phyloP scores from a whole-genome alignment of 345 rosid genomes.

The Syzygium jambos region DNA sequence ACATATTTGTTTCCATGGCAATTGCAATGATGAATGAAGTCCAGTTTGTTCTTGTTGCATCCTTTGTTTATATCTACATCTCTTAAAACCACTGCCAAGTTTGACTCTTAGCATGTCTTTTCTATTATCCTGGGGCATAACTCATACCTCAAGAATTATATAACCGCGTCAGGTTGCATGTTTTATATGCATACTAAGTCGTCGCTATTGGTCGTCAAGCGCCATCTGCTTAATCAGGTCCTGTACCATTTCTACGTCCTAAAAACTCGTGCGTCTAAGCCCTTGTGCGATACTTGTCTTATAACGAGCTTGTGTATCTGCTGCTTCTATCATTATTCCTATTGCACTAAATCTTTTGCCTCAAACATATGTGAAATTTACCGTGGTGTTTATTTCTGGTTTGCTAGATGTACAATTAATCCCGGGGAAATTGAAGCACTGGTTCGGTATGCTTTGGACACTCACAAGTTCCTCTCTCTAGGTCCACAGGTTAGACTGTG shows the following conservation, averaged over 20 bases:
- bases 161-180: neutral
- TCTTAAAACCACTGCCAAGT: neutral
- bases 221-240: neutral
- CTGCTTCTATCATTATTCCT: neutral
- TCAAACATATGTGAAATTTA: neutral
- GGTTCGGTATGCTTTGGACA: slow-evolving; percentile 90
- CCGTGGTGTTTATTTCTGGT: neutral
- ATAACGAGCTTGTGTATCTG: neutral
- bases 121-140: neutral
- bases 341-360: neutral
- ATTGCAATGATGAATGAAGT: neutral
- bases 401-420: slow-evolving; percentile 77
- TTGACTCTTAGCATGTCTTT: neutral
- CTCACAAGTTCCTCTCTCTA: slow-evolving; percentile 65
- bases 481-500: slow-evolving; percentile 62
- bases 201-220: neutral
- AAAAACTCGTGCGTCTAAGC: neutral
- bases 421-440: slow-evolving; percentile 94
- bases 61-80: neutral
- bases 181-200: neutral
- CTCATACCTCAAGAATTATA: neutral
- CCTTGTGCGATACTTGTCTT: neutral
- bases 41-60: neutral
- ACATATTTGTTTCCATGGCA: neutral
- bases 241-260: neutral